Evolutionary conservation across 495 filamentous ascomycete species (phyloP), one percentile per base, ranked within the genome.

Genomic region (Aspergillus olivimuriae): DNA sequence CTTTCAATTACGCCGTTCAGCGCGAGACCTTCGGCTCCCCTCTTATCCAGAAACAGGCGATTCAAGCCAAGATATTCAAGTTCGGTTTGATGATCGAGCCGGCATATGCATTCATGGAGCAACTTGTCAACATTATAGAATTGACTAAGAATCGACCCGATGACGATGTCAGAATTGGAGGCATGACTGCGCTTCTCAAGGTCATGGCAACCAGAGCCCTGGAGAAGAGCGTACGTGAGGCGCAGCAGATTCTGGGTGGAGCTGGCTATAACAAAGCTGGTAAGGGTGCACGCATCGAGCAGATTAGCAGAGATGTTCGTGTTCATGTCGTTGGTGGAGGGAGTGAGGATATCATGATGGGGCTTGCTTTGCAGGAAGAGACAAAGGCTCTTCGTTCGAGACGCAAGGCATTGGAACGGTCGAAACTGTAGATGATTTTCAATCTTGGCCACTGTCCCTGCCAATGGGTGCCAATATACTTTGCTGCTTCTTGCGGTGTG

Each of bases 191-290:
- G 1, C 50, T 68, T 18, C 46, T 69, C 7, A 82, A 81, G 55
- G 76, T 80, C 4, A 70, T 72, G 58, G 74, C 73, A 2, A 76
- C 73, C 0, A 57, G 71, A 19, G 68, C 74, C 10, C 50, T 80
- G 8, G 78, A 82, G 57, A 69, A 74, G 53, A 72, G 71, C 35
- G 72, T 72, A 20, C 61, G 77, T 6, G 78, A 82, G 48, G 75
- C 77, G 1, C 77, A 81, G 66, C 78, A 82, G 53, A 70, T 81
- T 30, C 56, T 82, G 43, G 77, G 78, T 11, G 77, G 77, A 0
- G 66, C 73, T 11, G 77, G 77, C 4, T 78, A 78, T 46, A 69
- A 75, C 41, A 70, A 64, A 46, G 63, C 63, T 31, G 76, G 76
- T 0, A 70, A 69, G 34, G 75, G 75, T 1, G 74, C 68, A 11